Evolutionary conservation across 345 rosid genomes (phyloP), one percentile per base, ranked within the genome.

Genomic region (Iberis pinnata): DNA sequence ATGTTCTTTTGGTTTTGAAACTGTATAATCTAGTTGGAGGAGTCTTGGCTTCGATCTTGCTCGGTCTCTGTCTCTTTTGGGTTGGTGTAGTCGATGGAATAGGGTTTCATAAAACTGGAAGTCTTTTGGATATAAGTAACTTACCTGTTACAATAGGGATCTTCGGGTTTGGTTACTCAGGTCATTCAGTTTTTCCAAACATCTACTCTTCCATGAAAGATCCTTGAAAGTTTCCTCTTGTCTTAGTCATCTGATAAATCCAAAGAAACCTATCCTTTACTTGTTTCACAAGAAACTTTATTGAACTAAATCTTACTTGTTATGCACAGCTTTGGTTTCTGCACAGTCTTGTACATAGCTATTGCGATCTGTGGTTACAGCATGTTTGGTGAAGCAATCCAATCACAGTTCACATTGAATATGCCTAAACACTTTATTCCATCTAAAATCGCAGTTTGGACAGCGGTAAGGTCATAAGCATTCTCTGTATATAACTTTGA

Each of bases 1-100:
- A 7, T 29, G 8, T 32, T n/a, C n/a, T 52, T 43, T 16, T 9
- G 36, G 14, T 19, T 55, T 26, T 33, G 13, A 26, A 41, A 49
- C 45, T n/a, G n/a, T n/a, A n/a, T n/a, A n/a, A n/a, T n/a, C n/a
- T n/a, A 89, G 95, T 78, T 69, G 88, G 95, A 61, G 95, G 95
- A 63, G 83, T 86, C 35, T 73, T 75, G 29, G 73, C 94, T n/a
- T 82, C 97, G 18, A 55, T 72, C 20, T 48, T 82, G 55, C 68
- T 80, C 22, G 78, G 68, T 56, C 53, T 80, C 29, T 86, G 94
- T 76, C 78, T 89, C 72, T 46, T 84, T 10, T 84, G 95, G 97
- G 71, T 80, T 18, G 88, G 94, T 18, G 70, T 65, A 12, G 78
- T 75, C 9, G 78, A 89, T 57, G 59, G 71, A 18, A 63, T 86